Percentiles rank a stretch among this genome's conserved stretches.
Conservation (phyloP, 208 protist species). For the Acanthamoeba rhysodes region DNA sequence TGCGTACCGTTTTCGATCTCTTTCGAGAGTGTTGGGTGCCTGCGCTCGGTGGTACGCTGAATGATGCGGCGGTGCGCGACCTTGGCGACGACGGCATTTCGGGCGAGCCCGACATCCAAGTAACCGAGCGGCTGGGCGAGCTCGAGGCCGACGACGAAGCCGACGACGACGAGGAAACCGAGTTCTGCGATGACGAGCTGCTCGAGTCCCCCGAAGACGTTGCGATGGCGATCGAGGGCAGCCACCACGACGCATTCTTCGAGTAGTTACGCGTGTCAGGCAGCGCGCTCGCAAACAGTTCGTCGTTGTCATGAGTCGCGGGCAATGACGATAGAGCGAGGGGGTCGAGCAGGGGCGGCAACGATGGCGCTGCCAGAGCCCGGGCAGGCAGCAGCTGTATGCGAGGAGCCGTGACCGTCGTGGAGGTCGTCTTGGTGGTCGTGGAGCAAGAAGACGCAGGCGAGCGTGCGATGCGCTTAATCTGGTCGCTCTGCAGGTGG, state of each 20-base stretch:
- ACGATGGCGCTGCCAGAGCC: background rate
- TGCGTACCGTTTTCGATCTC: background rate
- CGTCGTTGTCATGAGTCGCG: background rate
- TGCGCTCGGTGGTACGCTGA: background rate
- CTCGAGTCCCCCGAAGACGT: background rate
- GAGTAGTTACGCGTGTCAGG: constrained; percentile 32
- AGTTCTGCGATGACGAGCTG: background rate
- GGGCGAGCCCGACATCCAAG: background rate
- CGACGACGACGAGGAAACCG: background rate
- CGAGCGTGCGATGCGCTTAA: background rate
- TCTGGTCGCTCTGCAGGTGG: constrained; percentile 25
- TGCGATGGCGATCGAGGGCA: constrained; percentile 24
- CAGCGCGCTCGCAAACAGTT: background rate
- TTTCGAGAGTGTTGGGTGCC: background rate
- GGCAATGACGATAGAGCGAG: background rate
- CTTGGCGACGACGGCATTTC: constrained; percentile 43
- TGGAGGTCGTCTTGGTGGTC: background rate
- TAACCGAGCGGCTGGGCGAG: background rate
- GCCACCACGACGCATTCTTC: constrained; percentile 46
- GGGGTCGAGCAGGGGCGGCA: background rate
- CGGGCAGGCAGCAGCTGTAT: background rate
- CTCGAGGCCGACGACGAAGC: background rate
- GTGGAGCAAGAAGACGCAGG: background rate
- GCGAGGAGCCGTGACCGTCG: background rate
- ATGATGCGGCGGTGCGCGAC: background rate